Evolutionary conservation across 2,329 filamentous ascomycete genomes (phyloP).

Genomic region (Beauveria varroae): DNA sequence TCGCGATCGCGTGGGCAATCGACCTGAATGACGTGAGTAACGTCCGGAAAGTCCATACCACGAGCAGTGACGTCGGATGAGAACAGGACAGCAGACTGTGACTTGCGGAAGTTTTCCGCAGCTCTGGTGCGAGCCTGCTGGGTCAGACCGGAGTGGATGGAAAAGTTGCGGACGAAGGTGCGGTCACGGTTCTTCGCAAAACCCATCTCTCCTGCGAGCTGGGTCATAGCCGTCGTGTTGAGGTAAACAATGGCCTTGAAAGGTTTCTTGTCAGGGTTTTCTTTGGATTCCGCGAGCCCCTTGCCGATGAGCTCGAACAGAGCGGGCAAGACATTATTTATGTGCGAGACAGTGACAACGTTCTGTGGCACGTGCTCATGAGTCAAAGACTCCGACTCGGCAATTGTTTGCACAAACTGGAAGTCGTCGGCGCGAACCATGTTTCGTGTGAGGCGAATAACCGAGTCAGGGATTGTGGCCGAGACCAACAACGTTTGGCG

Average conservation of each 20-base stretch:
- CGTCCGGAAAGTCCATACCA: conserved; percentile 76
- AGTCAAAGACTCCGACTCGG: conserved; percentile 72
- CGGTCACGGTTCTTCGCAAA: conserved; percentile 31
- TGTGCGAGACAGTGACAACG: conserved; percentile 56
- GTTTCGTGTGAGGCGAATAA: conserved; percentile 68
- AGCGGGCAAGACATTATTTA: conserved; percentile 69
- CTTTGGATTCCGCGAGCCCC: conserved; percentile 39
- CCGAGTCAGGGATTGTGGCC: conserved; percentile 79
- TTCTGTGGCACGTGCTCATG: conserved; percentile 80
- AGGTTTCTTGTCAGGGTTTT: conserved; percentile 39
- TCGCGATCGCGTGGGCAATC: conserved; percentile 58
- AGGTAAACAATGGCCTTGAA: conserved; percentile 98
- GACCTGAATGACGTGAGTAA: conserved; percentile 72
- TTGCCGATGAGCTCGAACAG: conserved; percentile 68
- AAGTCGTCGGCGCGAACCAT: conserved; percentile 76
- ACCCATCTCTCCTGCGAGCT: conserved; percentile 51
- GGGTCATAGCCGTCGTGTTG: conserved; percentile 67
- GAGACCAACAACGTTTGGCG: conserved; percentile 94
- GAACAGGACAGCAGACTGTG: conserved; percentile 58
- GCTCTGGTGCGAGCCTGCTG: conserved; percentile 63
- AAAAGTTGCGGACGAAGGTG: conserved; percentile 28
- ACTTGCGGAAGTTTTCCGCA: conserved; percentile 63
- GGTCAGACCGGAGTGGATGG: conserved; percentile 73
- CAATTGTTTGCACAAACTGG: conserved; percentile 84
- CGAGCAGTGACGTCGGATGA: conserved; percentile 75